Conservation (phyloP, 208 protist species). For the Porcisia deanei region DNA sequence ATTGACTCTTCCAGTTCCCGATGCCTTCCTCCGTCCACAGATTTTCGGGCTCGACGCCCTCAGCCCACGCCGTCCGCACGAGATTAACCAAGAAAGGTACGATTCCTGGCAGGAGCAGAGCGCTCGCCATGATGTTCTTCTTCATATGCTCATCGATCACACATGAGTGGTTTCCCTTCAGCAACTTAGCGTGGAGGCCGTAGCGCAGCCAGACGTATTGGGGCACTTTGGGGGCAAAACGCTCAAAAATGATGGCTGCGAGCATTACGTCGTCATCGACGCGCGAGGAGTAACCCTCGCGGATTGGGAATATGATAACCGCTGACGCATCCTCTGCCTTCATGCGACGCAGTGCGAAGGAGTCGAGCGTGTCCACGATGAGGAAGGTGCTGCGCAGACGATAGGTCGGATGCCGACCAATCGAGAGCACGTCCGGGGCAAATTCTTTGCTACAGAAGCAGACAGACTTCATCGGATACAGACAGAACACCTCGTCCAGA, state of each 20-base stretch:
- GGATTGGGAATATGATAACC: conserved; percentile 75
- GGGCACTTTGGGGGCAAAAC: conserved; percentile 61
- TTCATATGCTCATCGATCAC: conserved; percentile 86
- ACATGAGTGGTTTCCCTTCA: conserved; percentile 53
- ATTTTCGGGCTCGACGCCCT: conserved; percentile 45
- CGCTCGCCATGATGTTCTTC: conserved; percentile 80
- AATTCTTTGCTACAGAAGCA: conserved; percentile 87
- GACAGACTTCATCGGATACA: conserved; percentile 85
- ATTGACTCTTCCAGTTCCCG: conserved; percentile 76
- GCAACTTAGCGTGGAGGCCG: conserved; percentile 70
- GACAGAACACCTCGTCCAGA: conserved; percentile 82
- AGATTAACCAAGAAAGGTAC: conserved; percentile 88
- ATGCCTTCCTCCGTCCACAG: conserved; percentile 59
- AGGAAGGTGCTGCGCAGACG: conserved; percentile 77
- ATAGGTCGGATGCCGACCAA: conserved; percentile 82
- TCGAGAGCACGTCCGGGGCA: conserved; percentile 55
- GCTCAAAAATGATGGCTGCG: conserved; percentile 78
- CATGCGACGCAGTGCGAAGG: conserved; percentile 63
- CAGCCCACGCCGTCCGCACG: conserved; percentile 64
- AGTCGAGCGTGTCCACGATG: conserved; percentile 61
- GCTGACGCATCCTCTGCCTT: conserved; percentile 59
- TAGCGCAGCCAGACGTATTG: conserved; percentile 87
- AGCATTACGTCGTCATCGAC: conserved; percentile 89
- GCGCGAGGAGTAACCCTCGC: conserved; percentile 65
- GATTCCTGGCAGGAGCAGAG: conserved; percentile 81